Percentiles rank a stretch among this genome's conserved stretches.
phyloP scores from a whole-genome alignment of 2,329 filamentous ascomycete species.

The Neonectria faginata region DNA sequence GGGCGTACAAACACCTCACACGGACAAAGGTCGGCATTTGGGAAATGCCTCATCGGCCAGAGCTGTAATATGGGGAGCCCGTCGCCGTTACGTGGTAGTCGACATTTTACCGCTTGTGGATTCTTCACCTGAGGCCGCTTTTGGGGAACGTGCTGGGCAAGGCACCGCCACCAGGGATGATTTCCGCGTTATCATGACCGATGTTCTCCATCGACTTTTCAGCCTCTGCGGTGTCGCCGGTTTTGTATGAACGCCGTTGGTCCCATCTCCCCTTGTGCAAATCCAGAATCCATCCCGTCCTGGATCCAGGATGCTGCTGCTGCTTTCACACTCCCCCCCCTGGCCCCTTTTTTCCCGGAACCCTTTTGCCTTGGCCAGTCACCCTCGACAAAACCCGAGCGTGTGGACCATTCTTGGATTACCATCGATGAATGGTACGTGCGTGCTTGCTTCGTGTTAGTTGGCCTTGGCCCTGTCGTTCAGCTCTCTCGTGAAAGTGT shows the following conservation, averaged over 20 bases:
- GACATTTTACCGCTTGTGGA: slow-evolving; percentile 9
- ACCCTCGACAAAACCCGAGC: background rate
- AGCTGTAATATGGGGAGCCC: slow-evolving; percentile 23
- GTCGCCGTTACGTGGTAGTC: background rate
- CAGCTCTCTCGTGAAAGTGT: slow-evolving; percentile 7
- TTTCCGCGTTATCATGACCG: slow-evolving; percentile 19
- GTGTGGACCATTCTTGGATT: background rate
- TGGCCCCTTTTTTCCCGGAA: background rate
- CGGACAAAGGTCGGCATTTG: slow-evolving; percentile 30
- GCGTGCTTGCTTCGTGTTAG: slow-evolving; percentile 5
- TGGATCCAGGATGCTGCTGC: slow-evolving; percentile 11
- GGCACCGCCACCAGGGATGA: slow-evolving; percentile 12
- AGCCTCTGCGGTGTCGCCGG: slow-evolving; percentile 1
- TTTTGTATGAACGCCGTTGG: slow-evolving; percentile 24
- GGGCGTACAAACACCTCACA: slow-evolving; percentile 26
- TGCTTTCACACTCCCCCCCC: background rate
- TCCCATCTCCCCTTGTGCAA: slow-evolving; percentile 22
- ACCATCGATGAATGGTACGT: background rate
- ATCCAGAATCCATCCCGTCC: slow-evolving; percentile 10
- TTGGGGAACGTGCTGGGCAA: slow-evolving; percentile 8
- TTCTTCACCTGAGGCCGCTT: slow-evolving; percentile 7
- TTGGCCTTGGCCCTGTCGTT: background rate
- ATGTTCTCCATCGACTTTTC: slow-evolving; percentile 1
- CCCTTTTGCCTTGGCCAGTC: slow-evolving; percentile 20
- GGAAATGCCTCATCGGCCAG: slow-evolving; percentile 40